These are phyloP conservation scores for Neurospora pannonica DNA, from an alignment of 495 filamentous ascomycete genomes.

Conservation along the genomic window DNA sequence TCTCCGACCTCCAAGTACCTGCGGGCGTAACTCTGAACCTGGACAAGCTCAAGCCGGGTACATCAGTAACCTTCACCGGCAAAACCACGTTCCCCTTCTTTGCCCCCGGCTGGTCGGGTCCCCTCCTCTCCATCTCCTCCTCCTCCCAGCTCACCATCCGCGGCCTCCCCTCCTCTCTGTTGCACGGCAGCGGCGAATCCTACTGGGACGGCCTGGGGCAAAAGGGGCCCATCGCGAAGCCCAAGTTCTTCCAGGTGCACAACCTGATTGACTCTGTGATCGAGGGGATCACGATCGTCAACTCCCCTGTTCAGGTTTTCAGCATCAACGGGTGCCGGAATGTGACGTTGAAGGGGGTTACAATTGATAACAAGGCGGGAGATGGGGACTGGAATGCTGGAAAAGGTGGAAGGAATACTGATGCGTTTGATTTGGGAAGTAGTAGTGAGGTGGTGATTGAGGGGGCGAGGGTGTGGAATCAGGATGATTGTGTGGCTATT, in stretches of 20 bases:
- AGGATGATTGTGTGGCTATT: slow-evolving; percentile 57
- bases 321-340: slow-evolving; percentile 43
- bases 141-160: slow-evolving; percentile 34
- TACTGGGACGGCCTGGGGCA: slow-evolving; percentile 46
- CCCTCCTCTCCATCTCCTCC: slow-evolving; percentile 40
- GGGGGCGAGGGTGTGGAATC: slow-evolving; percentile 48
- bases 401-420: slow-evolving; percentile 49
- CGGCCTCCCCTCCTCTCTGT: slow-evolving; percentile 31
- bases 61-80: slow-evolving; percentile 35
- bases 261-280: slow-evolving; percentile 30
- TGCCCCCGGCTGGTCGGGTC: slow-evolving; percentile 37
- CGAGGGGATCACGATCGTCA: slow-evolving; percentile 32
- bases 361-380: slow-evolving; percentile 52
- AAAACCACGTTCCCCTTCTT: slow-evolving; percentile 39
- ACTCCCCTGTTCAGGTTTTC: slow-evolving; percentile 56
- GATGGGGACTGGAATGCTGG: slow-evolving; percentile 20
- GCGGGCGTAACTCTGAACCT: slow-evolving; percentile 3
- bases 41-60: background rate
- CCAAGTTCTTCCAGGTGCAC: slow-evolving; percentile 46
- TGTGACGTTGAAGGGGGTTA: slow-evolving; percentile 41
- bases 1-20: slow-evolving; percentile 2
- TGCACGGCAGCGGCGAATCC: slow-evolving; percentile 36
- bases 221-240: slow-evolving; percentile 44
- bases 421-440: slow-evolving; percentile 54
- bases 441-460: slow-evolving; percentile 42